Conservation (phyloP, 1,284 basidiomycete genomes). For the Pseudozyma hubeiensis region DNA sequence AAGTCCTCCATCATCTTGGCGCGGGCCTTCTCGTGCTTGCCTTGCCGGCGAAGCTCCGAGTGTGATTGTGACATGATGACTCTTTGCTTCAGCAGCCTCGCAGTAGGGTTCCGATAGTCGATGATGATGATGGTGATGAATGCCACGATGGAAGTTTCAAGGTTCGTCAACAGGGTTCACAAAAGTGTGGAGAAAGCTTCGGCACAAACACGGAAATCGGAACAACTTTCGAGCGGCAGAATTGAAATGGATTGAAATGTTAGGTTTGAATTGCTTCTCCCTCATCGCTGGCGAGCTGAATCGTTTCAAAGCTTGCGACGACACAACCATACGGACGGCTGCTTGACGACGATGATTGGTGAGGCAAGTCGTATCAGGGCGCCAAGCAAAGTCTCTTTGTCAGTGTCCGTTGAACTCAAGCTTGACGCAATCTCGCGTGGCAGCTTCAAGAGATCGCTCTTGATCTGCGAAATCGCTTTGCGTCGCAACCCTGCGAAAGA, state of each 20-base stretch:
- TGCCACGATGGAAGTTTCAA: background rate
- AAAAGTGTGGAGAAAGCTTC: slow-evolving; percentile 10
- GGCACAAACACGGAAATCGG: slow-evolving; percentile 8
- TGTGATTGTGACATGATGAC: slow-evolving; percentile 52
- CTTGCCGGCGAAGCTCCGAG: slow-evolving; percentile 49
- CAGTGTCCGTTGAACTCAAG: background rate
- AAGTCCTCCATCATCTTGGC: slow-evolving; percentile 76
- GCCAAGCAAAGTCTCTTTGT: background rate
- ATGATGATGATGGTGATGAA: background rate
- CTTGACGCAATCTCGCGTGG: background rate
- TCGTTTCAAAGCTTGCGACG: slow-evolving; percentile 15
- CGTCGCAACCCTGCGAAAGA: slow-evolving; percentile 27
- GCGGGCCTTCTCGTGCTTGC: slow-evolving; percentile 57
- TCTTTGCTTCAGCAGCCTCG: background rate
- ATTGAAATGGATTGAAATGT: background rate
- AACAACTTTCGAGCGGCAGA: background rate
- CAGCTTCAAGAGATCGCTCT: slow-evolving; percentile 11
- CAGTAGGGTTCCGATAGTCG: background rate
- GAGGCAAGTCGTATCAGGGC: slow-evolving; percentile 10
- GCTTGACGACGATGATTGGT: slow-evolving; percentile 27
- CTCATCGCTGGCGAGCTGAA: background rate
- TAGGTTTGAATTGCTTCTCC: background rate
- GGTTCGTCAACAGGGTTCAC: background rate
- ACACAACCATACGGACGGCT: slow-evolving; percentile 39
- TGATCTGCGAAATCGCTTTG: slow-evolving; percentile 19